Percentiles rank a stretch among this genome's conserved stretches.
These are phyloP conservation scores for Hepatocystis sp. DNA, from an alignment of 169 alveolate genomes.

Conservation along the genomic window DNA sequence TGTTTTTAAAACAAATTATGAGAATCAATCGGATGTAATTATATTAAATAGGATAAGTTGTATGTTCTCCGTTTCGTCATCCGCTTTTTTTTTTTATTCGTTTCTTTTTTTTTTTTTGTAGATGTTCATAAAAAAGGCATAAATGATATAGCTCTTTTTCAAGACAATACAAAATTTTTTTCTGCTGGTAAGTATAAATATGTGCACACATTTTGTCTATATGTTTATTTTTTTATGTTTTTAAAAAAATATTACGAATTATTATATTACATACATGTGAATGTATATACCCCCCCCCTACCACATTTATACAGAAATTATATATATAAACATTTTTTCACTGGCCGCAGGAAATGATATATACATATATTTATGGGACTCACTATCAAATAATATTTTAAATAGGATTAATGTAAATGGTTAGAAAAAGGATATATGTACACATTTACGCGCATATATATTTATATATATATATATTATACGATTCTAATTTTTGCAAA, in stretches of 20 bases:
- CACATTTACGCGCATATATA: neutral
- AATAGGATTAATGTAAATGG: conserved; percentile 60
- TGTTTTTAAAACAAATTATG: no score
- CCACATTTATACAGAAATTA: no score
- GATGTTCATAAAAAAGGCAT: conserved; percentile 71
- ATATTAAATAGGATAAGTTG: no score
- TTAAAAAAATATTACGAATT: neutral
- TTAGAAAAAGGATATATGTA: conserved; percentile 1
- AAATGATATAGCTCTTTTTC: conserved; percentile 66
- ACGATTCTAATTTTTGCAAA: neutral
- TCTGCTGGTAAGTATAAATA: conserved; percentile 32
- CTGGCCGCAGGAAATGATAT: conserved; percentile 67
- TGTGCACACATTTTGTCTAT: neutral
- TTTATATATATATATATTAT: neutral
- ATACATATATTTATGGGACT: conserved; percentile 46
- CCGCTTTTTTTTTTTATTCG: no score
- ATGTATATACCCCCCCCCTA: neutral
- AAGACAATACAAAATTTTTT: conserved; percentile 54
- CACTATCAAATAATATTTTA: conserved; percentile 57
- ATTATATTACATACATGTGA: neutral
- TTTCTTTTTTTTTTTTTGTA: neutral
- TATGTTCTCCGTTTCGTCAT: no score
- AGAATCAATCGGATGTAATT: no score
- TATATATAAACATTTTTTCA: no score
- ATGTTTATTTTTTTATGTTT: neutral